Percentiles rank a stretch among this genome's conserved stretches.
Conservation (phyloP, 1,284 basidiomycete genomes). For the Apiotrichum domesticum region DNA sequence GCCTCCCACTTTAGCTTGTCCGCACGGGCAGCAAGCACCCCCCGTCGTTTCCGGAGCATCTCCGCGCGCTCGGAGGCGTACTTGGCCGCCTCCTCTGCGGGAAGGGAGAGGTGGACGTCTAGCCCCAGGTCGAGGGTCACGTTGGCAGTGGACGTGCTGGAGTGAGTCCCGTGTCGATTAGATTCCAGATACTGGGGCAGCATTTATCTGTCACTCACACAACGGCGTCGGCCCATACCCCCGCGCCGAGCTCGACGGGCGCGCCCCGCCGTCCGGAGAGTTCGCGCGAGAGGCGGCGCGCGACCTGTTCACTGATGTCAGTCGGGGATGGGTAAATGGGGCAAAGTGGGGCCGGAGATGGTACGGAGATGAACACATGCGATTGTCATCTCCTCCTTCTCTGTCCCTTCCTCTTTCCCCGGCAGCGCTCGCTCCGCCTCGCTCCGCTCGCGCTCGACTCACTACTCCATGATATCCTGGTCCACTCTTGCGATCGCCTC, state of each 20-base stretch:
- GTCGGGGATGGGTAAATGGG: background rate
- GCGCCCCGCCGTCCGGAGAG: slow-evolving; percentile 1
- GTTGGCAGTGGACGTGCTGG: slow-evolving; percentile 18
- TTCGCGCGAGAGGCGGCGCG: slow-evolving; percentile 13
- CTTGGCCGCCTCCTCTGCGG: slow-evolving; percentile 13
- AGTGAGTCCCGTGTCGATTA: background rate
- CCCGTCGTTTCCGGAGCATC: slow-evolving; percentile 23
- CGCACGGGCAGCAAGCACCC: slow-evolving; percentile 17
- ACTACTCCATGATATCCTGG: slow-evolving; percentile 28
- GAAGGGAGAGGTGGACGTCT: slow-evolving; percentile 31
- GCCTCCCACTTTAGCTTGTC: slow-evolving; percentile 33
- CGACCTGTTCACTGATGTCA: slow-evolving; percentile 18
- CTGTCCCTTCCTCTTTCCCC: too few species aligned
- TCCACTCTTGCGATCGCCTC: slow-evolving; percentile 17
- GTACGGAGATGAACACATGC: too few species aligned
- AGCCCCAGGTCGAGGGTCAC: slow-evolving; percentile 35
- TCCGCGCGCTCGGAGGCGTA: slow-evolving; percentile 21
- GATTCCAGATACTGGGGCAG: too few species aligned
- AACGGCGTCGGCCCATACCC: slow-evolving; percentile 28
- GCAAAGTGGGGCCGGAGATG: background rate
- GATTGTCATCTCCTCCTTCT: background rate
- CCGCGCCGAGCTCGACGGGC: slow-evolving; percentile 30
- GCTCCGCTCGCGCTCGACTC: background rate
- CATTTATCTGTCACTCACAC: too few species aligned
- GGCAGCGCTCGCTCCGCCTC: too few species aligned